Conservation (phyloP, 768 basidiomycete species). For the Pisolithus sp. region DNA sequence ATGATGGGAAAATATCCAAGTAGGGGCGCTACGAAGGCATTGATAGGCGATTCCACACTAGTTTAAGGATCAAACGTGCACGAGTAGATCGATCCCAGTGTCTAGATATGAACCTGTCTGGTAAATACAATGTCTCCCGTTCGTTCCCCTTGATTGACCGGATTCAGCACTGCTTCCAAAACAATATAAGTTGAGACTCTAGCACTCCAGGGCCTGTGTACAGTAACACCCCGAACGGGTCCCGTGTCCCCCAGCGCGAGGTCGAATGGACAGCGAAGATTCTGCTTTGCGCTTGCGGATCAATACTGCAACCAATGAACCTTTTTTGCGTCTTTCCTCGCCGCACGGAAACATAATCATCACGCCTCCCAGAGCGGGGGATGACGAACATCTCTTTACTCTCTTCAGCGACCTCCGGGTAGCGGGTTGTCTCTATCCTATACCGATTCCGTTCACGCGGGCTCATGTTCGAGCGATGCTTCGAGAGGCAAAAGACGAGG, state of each 20-base stretch:
- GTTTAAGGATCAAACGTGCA: conserved; percentile 12
- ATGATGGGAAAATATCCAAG: conserved; percentile 66
- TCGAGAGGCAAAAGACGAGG: conserved; percentile 1
- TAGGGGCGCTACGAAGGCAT: conserved; percentile 52
- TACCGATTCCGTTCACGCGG: conserved; percentile 43
- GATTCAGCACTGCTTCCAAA: no score
- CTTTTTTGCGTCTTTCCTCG: conserved; percentile 41
- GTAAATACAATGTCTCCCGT: no score
- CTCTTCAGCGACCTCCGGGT: conserved; percentile 42
- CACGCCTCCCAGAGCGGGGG: conserved; percentile 44
- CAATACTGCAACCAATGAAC: conserved; percentile 22
- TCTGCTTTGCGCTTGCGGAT: no score
- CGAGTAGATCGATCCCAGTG: background rate
- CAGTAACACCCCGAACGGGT: no score
- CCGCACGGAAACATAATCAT: conserved; percentile 45
- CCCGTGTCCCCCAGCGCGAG: no score
- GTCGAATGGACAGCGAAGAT: no score
- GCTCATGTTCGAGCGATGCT: conserved; percentile 32
- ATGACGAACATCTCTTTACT: conserved; percentile 30
- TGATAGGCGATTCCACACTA: conserved; percentile 37
- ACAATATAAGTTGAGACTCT: no score
- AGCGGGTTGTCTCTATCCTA: conserved; percentile 30
- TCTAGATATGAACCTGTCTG: no score
- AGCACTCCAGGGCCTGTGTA: no score
- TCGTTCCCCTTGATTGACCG: no score